Percentiles rank a stretch among this genome's conserved stretches.
Conservation (phyloP, 768 basidiomycete genomes). For the Pisolithus sp. region DNA sequence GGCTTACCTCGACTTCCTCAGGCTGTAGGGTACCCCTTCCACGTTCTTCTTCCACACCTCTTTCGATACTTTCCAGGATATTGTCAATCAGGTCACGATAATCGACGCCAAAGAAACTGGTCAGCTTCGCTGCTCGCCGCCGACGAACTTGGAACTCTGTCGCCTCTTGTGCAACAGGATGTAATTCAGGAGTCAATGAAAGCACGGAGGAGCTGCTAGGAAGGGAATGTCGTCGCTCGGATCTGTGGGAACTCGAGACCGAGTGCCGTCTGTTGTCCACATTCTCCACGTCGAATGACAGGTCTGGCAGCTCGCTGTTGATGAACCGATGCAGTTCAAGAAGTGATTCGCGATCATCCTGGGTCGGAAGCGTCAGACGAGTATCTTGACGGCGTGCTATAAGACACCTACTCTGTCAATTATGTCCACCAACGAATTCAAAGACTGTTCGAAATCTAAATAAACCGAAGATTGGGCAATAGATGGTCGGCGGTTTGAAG, state of each 20-base stretch:
- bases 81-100: slow-evolving; percentile 74
- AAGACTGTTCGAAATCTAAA: slow-evolving; percentile 71
- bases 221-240: slow-evolving; percentile 65
- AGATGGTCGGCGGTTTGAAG: slow-evolving; percentile 13
- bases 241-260: slow-evolving; percentile 37
- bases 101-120: slow-evolving; percentile 83
- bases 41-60: slow-evolving; percentile 63
- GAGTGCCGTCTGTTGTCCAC: slow-evolving; percentile 21
- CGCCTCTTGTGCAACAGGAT: slow-evolving; percentile 36
- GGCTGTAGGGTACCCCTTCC: slow-evolving; percentile 55
- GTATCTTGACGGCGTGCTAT: not conserved
- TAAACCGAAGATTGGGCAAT: slow-evolving; percentile 48
- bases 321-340: slow-evolving; percentile 70
- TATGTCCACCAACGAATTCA: slow-evolving; percentile 76
- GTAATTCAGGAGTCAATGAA: slow-evolving; percentile 50
- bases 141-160: slow-evolving; percentile 62
- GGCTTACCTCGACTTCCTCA: slow-evolving; percentile 66
- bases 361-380: slow-evolving; percentile 4
- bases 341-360: slow-evolving; percentile 75
- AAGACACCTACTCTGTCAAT: slow-evolving; percentile 58
- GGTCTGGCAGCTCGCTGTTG: slow-evolving; percentile 26
- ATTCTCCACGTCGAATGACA: slow-evolving; percentile 17
- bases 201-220: slow-evolving; percentile 57
- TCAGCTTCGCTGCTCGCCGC: slow-evolving; percentile 73
- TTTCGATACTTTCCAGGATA: slow-evolving; percentile 76